Evolutionary conservation across 495 filamentous ascomycete genomes (phyloP).

Genomic region (Xylaria intraflava): DNA sequence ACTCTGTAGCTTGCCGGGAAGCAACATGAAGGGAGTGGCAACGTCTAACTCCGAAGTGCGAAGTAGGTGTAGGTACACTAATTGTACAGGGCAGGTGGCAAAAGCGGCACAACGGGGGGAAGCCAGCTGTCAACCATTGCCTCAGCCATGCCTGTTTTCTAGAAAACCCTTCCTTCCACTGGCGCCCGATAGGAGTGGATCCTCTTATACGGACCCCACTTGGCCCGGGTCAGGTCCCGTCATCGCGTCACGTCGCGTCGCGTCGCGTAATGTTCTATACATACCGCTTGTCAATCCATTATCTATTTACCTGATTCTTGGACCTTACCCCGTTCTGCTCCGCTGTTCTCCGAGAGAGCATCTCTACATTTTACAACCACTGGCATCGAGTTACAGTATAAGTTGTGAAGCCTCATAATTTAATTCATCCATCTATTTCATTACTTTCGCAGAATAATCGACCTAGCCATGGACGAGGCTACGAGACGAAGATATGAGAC

Average conservation of each 20-base stretch:
- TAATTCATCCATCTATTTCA: background rate
- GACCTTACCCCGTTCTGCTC: background rate
- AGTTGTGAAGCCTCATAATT: background rate
- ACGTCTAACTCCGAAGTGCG: too few relatives aligned
- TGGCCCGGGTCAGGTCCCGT: background rate
- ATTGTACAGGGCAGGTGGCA: background rate
- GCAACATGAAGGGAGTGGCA: background rate
- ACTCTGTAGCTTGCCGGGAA: background rate
- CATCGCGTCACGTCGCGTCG: background rate
- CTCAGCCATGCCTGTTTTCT: too few relatives aligned
- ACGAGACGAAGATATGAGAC: conserved; percentile 33
- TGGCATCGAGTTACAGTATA: conserved; percentile 2
- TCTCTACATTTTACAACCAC: background rate
- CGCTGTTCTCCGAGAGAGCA: background rate
- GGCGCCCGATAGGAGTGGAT: background rate
- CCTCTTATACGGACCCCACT: background rate
- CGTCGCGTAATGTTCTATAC: background rate
- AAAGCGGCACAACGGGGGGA: background rate
- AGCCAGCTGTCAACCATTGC: background rate
- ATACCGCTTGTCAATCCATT: background rate
- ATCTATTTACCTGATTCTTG: background rate
- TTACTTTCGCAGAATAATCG: conserved; percentile 9
- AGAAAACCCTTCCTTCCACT: too few relatives aligned
- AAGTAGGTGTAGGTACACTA: background rate
- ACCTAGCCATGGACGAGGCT: conserved; percentile 35